Evolutionary conservation across 495 filamentous ascomycete genomes (phyloP).

Genomic region (Aspergillus carlsbadensis): DNA sequence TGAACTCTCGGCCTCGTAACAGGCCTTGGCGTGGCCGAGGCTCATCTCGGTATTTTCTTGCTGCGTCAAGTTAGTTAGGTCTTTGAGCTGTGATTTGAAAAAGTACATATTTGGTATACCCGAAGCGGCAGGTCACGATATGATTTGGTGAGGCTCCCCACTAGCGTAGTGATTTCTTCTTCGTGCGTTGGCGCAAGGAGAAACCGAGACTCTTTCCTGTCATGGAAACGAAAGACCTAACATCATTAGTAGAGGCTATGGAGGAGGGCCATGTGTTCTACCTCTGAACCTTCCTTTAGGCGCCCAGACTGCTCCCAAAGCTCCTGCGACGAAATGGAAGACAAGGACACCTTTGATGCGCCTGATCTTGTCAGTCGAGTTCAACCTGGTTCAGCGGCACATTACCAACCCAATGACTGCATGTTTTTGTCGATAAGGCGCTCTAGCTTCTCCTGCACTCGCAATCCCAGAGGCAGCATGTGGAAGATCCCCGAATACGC

Average conservation of each 20-base stretch:
- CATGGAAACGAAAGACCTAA: conserved; percentile 77
- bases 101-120: conserved; percentile 85
- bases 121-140: conserved; percentile 84
- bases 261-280: conserved; percentile 24
- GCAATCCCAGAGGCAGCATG: conserved; percentile 82
- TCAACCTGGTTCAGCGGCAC: neutral
- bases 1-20: conserved; percentile 86
- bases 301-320: conserved; percentile 76
- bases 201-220: conserved; percentile 72
- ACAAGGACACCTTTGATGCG: conserved; percentile 84
- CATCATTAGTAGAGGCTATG: conserved; percentile 15
- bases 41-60: conserved; percentile 94
- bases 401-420: conserved; percentile 62
- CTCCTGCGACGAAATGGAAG: conserved; percentile 80
- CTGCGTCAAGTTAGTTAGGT: conserved; percentile 36
- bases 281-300: conserved; percentile 59
- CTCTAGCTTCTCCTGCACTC: conserved; percentile 89
- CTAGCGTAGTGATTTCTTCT: conserved; percentile 87
- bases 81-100: neutral
- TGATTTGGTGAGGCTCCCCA: conserved; percentile 70
- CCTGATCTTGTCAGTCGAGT: conserved; percentile 46
- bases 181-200: conserved; percentile 93
- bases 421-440: conserved; percentile 85
- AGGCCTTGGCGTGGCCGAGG: conserved; percentile 83
- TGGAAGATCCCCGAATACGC: conserved; percentile 91